A percentile compares a stretch with the other conserved stretches of the same genome.
These are phyloP conservation scores for Aphanocladium album DNA, from an alignment of 2,329 filamentous ascomycete genomes.

Conservation along the genomic window DNA sequence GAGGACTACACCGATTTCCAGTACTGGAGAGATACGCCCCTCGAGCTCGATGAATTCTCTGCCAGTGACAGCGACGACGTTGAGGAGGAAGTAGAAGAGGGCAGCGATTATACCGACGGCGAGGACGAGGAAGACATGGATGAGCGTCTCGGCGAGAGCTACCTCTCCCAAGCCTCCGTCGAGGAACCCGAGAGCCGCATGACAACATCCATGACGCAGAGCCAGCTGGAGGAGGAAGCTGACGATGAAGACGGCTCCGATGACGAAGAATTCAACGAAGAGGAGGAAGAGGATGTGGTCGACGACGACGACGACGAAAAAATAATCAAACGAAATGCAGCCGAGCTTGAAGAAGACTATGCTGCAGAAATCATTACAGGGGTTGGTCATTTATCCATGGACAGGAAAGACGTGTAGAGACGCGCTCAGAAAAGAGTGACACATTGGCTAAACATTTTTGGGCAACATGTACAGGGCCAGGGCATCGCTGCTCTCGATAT, in stretches of 20 bases:
- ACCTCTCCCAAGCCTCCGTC: conserved; percentile 47
- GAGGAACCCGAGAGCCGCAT: conserved; percentile 39
- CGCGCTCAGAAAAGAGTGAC: conserved; percentile 12
- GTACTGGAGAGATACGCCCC: conserved; percentile 84
- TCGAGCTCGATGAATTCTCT: conserved; percentile 84
- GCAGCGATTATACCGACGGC: conserved; percentile 38
- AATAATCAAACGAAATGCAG: conserved; percentile 19
- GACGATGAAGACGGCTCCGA: conserved; percentile 38
- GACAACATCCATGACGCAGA: conserved; percentile 25
- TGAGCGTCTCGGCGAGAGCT: conserved; percentile 49
- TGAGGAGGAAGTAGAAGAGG: conserved; percentile 47
- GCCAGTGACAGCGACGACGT: conserved; percentile 65
- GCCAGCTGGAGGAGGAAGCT: conserved; percentile 26
- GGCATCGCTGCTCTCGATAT: conserved; percentile 6
- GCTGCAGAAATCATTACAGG: conserved; percentile 57
- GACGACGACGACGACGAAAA: conserved; percentile 34
- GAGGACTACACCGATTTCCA: conserved; percentile 97
- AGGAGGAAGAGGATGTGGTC: conserved; percentile 40
- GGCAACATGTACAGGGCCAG: neutral
- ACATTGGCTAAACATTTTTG: neutral
- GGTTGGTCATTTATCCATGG: conserved; percentile 47
- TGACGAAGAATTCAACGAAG: conserved; percentile 28
- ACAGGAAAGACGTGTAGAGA: conserved; percentile 30
- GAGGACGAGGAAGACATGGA: conserved; percentile 35
- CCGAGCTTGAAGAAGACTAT: conserved; percentile 37